Base-by-base conservation (phyloP, 2,329 filamentous ascomycete genomes). In the Atkinsonella texensis region DNA sequence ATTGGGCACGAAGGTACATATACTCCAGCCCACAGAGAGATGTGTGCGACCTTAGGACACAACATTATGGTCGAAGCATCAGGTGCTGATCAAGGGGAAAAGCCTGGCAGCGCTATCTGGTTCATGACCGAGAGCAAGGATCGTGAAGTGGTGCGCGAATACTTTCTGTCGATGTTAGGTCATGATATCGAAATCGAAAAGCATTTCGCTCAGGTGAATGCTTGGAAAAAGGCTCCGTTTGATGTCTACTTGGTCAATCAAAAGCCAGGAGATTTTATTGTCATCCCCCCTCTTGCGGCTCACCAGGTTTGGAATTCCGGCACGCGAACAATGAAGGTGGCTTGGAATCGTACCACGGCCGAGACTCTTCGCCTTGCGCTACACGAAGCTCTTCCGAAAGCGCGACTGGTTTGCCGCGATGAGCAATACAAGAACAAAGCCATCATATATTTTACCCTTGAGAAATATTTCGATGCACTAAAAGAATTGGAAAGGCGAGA, bases 361-460 rank as follows among this genome's bases (percentile, higher is more conserved):
- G 89, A 97, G 62, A 97, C 93, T 0, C 75, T 98, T 3, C 85
- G 91, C 57, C 74, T 94, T 65, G 93, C 91, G 0, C 67, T 97
- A 18, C 78, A 83, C 53, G 93, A 97, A 70, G 89, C 91, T 0
- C 74, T 98, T 2, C 89, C 90, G 0, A 89, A 89, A 59, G 88
- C 90, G 10, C 81, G 89, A 12, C 80, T 96, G 58, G 91, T 97
- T 2, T 97, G 93, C 63, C 85, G 93, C 39, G 93, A 98, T 58
- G 93, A 98, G 65, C 91, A 97, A 66, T 98, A 98, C 74, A 97
- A 97, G 66, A 96, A 95, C 70, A 97, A 97, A 65, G 88, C 90
- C 5, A 96, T 97, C 53, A 76, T 96, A 44, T 95, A 90, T 66
- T 95, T 84, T 63, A 88, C 89, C 0, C 74, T 97, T 3, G 72